Evolutionary conservation across 2,329 filamentous ascomycete species (phyloP), one percentile per base, ranked within the genome.

Genomic region (Sclerotiophoma versabilis): DNA sequence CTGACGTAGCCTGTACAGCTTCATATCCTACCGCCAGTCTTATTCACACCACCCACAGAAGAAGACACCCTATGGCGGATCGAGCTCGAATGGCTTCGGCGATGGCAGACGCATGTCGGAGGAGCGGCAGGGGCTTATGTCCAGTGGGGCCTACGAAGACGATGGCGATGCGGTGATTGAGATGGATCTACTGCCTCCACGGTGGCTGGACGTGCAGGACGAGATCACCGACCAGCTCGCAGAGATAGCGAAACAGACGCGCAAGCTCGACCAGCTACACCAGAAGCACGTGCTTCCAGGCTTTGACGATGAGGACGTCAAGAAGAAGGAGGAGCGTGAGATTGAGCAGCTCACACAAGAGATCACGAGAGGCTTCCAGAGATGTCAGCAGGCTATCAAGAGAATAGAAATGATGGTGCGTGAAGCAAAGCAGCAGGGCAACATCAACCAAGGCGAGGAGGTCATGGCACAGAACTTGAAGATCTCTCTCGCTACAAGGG

Each of bases 1-100:
- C 72, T 76, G 64, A 76, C 69, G 63, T 68, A 66, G 64, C 55
- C 57, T 66, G 63, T 76, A 64, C 72, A 96, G 93, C 75, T 99
- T 96, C 77, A 95, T 99, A 75, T 98, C 95, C 77, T 99, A 98
- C 83, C 93, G 95, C 71, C 95, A 99, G 81, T 98, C 93, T 70
- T 98, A 97, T 79, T 87, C 92, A 69, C 95, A 98, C 77, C 93
- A 97, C 75, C 95, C 95, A 48, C 85, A 87, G 57, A 93, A 96
- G 79, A 92, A 92, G 78, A 92, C 87, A 64, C 88, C 88, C 68
- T 76, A 78, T 69, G 74, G 70, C 50, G 75, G 80, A 51, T 77
- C 84, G 51, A 76, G 81, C 58, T 84, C 84, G 67, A 81, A 84
- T 73, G 83, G 80, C 58, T 83, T 76, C 62, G 73, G 72, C 70